These are phyloP conservation scores for Alternaria angustiovoidea DNA, from an alignment of 2,329 filamentous ascomycete species.

Conservation along the genomic window DNA sequence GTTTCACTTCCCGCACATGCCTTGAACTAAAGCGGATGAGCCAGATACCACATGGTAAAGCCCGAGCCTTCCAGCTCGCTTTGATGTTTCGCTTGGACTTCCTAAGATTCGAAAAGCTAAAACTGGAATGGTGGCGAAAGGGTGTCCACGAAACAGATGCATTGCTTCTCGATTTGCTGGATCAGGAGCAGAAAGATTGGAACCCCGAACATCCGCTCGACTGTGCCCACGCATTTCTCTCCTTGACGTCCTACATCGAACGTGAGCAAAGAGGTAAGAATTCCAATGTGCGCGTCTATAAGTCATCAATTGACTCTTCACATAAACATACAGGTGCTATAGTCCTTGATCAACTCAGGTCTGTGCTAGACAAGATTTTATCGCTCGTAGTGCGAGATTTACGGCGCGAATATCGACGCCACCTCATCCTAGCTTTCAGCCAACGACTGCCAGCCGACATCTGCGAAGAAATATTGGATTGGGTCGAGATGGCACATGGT, in stretches of 20 bases:
- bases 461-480: background rate
- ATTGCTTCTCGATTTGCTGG: background rate
- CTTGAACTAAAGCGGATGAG: background rate
- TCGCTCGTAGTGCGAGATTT: background rate
- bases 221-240: background rate
- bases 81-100: background rate
- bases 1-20: background rate
- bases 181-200: background rate
- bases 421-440: background rate
- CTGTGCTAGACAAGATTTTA: background rate
- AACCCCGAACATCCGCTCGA: background rate
- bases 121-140: background rate
- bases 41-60: background rate
- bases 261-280: too few relatives aligned
- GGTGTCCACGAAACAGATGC: background rate
- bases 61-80: background rate
- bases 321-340: background rate
- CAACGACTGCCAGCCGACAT: background rate
- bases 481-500: background rate
- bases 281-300: too few relatives aligned
- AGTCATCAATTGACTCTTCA: background rate
- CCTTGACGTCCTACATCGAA: background rate
- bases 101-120: background rate
- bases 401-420: background rate
- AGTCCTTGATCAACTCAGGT: background rate